Base-by-base conservation (phyloP, 345 rosid genomes). In the Rhizophora mangle region DNA sequence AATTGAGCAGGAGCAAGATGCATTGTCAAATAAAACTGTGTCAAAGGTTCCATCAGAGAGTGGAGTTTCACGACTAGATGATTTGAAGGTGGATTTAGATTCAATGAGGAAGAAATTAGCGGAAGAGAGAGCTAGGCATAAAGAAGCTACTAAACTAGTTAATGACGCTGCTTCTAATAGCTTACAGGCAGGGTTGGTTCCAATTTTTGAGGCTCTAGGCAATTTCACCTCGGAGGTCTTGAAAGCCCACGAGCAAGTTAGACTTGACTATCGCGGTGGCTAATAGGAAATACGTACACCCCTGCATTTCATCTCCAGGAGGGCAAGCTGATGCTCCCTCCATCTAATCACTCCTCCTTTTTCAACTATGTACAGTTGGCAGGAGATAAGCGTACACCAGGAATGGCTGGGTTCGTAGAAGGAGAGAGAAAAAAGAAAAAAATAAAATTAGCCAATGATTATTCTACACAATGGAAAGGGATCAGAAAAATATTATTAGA, bases 1-100 rank as follows among this genome's bases (percentile, higher is more conserved):
- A 79, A 69, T 80, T 1, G 84, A 82, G 72, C 79, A 86, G 47
- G 85, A 84, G 46, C 93, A 79, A 59, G 92, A 88, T 22, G 82
- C 89, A 63, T 65, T 70, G 27, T 86, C 90, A 7, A 88, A 85
- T 73, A 91, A 68, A 77, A 80, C 91, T 8, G 81, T 82, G 66
- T 86, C 90, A 32, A 86, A 81, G 71, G 76, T 74, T 73, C 70
- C 84, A 47, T 81, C 96, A 0, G 90, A 79, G 53, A 79, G 82
- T 21, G 98, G 96, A 31, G 78, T 89, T 65, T 91, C 98, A 4
- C 87, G 81, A 1, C 70, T 91, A 19, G 97, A 91, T 78, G 97
- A 91, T 73, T 74, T 93, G 47, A 89, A 89, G 79, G 96, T 87
- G 73, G 98, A 93, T 80, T 78, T 93, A 86, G 96, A 91, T 80